These are phyloP conservation scores for Neofusicoccum umdonicola DNA, from an alignment of 2,329 filamentous ascomycete species.

Conservation along the genomic window DNA sequence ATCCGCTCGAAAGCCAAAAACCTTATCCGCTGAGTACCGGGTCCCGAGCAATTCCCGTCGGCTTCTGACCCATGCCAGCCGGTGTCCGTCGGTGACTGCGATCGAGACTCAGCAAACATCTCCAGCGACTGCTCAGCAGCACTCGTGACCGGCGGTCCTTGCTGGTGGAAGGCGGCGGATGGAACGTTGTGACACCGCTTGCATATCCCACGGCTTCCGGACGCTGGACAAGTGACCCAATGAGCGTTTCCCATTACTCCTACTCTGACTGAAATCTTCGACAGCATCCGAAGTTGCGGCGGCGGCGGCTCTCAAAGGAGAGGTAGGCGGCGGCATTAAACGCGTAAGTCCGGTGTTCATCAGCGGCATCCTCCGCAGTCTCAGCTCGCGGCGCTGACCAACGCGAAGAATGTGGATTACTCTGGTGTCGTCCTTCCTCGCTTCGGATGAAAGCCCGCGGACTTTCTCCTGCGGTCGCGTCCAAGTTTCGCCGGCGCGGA, in stretches of 20 bases:
- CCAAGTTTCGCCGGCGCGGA: background rate
- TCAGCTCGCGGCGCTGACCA: background rate
- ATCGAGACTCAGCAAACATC: background rate
- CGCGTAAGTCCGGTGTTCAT: background rate
- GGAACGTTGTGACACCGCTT: background rate
- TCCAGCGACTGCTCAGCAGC: background rate
- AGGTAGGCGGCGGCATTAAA: background rate
- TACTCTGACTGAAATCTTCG: background rate
- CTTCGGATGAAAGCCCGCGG: slow-evolving; percentile 6
- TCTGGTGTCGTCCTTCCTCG: background rate
- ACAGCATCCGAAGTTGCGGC: background rate
- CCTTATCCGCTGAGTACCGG: background rate
- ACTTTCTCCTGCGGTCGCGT: background rate
- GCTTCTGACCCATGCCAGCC: background rate
- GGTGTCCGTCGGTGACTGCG: background rate
- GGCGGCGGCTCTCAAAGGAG: background rate
- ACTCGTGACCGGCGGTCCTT: background rate
- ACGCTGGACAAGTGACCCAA: background rate
- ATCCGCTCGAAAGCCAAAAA: background rate
- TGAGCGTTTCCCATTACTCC: background rate
- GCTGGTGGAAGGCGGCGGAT: slow-evolving; percentile 6
- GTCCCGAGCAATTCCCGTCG: background rate
- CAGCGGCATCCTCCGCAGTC: background rate
- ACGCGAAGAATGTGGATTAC: background rate
- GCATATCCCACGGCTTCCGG: background rate